A percentile compares a stretch with the other conserved stretches of the same genome.
These are phyloP conservation scores for Globisporangium abappressorium DNA, from an alignment of 352 stramenopile genomes.

Conservation along the genomic window DNA sequence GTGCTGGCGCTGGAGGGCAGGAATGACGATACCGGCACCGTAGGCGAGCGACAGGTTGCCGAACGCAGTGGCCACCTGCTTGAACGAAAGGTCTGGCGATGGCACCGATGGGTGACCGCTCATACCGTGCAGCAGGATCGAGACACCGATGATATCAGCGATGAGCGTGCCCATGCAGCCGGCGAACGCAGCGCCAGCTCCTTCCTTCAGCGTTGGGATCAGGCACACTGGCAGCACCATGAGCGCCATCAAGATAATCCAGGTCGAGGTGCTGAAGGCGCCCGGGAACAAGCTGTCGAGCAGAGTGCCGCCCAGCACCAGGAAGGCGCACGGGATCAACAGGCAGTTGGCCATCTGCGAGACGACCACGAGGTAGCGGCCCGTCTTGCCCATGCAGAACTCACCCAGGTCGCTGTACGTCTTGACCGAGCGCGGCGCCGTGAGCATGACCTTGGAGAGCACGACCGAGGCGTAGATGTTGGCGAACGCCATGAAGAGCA, in stretches of 20 bases:
- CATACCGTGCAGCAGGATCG: constrained; percentile 21
- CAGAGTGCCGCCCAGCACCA: constrained; percentile 24
- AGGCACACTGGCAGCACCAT: constrained; percentile 23
- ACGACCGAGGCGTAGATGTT: constrained; percentile 29
- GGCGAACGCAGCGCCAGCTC: constrained; percentile 21
- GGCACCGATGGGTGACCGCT: constrained; percentile 17
- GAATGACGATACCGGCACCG: constrained; percentile 38
- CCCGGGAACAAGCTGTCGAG: constrained; percentile 21
- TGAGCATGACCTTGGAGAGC: constrained; percentile 25
- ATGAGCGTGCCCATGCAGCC: constrained; percentile 26
- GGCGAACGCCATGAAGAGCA: constrained; percentile 26
- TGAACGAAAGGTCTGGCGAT: constrained; percentile 20
- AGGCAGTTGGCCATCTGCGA: constrained; percentile 17
- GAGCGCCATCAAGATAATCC: constrained; percentile 29
- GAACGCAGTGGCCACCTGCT: constrained; percentile 23
- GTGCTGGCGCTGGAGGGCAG: constrained; percentile 48
- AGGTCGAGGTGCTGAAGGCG: constrained; percentile 16
- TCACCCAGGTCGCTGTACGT: constrained; percentile 32
- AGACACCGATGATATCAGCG: constrained; percentile 22
- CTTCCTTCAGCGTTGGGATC: constrained; percentile 28
- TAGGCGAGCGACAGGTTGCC: constrained; percentile 32
- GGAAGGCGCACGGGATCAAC: constrained; percentile 19
- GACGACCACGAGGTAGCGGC: constrained; percentile 22
- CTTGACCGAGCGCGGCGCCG: constrained; percentile 22
- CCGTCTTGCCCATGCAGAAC: constrained; percentile 22